Evolutionary conservation across 345 rosid genomes (phyloP), one percentile per base, ranked within the genome.

Genomic region (Brassica nigra): DNA sequence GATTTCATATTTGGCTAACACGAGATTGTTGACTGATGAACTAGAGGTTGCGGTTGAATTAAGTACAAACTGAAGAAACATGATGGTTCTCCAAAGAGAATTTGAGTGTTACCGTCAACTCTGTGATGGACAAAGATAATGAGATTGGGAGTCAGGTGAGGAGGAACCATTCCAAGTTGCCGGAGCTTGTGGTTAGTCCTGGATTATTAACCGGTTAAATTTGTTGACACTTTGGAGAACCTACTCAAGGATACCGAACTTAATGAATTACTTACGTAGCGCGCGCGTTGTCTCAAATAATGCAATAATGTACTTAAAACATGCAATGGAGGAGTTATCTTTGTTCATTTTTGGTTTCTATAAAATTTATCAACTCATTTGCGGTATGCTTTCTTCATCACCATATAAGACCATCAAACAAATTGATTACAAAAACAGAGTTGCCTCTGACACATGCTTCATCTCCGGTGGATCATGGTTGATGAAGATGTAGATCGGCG

Each of bases 31-130:
- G 81, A 82, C 44, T 0, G 78, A 81, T 3, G 90, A 88, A 76
- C 78, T 82, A 36, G 76, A 85, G 66, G 81, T 86, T 1, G 85
- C 83, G 0, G 86, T 86, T 0, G 86, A 88, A n/a, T n/a, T n/a
- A n/a, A 76, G 89, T 80, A 1, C 28, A 63, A 62, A 85, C 84
- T 44, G 81, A 64, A 16, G 33, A 62, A 42, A 70, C 82, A 42
- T 78, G 81, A 28, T 71, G 81, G 85, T 66, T 83, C 42, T 31
- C 78, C 0, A 86, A 83, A 33, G 88, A 83, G 58, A 70, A 52
- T 3, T 54, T 83, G 70, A 37, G 76, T 3, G 12, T 33, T 49
- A 86, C 82, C 0, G 62, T 86, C 65, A 70, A 37, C 4, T 68
- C 66, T 1, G 78, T 81, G 76, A 76, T 76, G 86, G 68, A 78